Evolutionary conservation across 176 grass and related monocot genomes (phyloP).

Genomic region (Musa itinerans): DNA sequence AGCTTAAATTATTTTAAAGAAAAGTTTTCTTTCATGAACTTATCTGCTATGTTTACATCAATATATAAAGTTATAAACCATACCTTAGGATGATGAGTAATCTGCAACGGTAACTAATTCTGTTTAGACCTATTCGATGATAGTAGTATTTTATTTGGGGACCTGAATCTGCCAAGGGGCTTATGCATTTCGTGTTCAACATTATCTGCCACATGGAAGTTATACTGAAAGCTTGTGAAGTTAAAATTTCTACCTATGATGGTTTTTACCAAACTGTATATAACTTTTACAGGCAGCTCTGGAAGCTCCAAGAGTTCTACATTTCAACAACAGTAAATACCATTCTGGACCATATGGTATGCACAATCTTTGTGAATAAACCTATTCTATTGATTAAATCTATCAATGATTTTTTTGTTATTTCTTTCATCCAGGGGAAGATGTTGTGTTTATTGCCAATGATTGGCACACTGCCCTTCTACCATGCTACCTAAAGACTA

Average conservation of each 20-base stretch:
- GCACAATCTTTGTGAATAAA: neutral
- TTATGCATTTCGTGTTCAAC: neutral
- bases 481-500: conserved; percentile 69
- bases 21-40: no score
- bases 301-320: conserved; percentile 64
- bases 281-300: conserved; percentile 56
- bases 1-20: no score
- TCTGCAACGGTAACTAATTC: no score
- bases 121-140: no score
- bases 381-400: neutral
- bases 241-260: neutral
- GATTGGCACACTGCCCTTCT: conserved; percentile 89
- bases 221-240: neutral
- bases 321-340: conserved; percentile 53
- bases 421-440: conserved; percentile 45
- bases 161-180: neutral
- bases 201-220: neutral
- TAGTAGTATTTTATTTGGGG: no score
- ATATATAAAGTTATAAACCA: no score
- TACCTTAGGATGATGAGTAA: no score
- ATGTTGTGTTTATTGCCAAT: conserved; percentile 80
- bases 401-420: neutral
- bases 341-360: conserved; percentile 68
- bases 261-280: conserved; percentile 19
- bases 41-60: no score